These are phyloP conservation scores for Trifolium repens DNA, from an alignment of 306 rosid species.

Conservation along the genomic window DNA sequence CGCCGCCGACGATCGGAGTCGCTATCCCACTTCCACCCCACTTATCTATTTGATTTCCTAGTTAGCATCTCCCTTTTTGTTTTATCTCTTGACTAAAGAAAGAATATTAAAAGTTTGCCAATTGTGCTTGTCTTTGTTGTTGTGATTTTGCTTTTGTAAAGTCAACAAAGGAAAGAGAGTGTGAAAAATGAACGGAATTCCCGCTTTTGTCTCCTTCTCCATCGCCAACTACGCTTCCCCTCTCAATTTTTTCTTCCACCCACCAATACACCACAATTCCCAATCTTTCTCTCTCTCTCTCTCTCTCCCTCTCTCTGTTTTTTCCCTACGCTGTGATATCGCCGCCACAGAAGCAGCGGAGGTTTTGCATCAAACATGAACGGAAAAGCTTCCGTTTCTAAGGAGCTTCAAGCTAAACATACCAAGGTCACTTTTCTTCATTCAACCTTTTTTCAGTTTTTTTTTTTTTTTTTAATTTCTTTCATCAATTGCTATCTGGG, in stretches of 20 bases:
- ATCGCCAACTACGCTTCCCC: constrained; percentile 45
- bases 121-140: background rate
- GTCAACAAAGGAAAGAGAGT: background rate
- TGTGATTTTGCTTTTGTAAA: background rate
- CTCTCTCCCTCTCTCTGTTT: background rate
- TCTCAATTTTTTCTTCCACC: constrained; percentile 44
- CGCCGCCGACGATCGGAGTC: too few species aligned
- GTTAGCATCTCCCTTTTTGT: background rate
- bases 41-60: background rate
- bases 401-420: constrained; percentile 85
- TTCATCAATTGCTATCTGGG: background rate
- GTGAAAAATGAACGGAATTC: background rate
- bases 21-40: too few species aligned
- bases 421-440: constrained; percentile 52
- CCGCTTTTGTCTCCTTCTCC: constrained; percentile 35
- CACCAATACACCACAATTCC: constrained; percentile 21
- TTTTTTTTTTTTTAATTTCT: background rate
- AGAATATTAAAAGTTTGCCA: background rate
- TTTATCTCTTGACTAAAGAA: background rate
- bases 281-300: background rate
- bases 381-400: constrained; percentile 77
- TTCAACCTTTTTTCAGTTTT: background rate
- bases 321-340: constrained; percentile 31
- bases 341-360: constrained; percentile 26
- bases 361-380: constrained; percentile 61